These are phyloP conservation scores for Calonectria pauciramosa DNA, from an alignment of 2,329 filamentous ascomycete genomes.

Conservation along the genomic window DNA sequence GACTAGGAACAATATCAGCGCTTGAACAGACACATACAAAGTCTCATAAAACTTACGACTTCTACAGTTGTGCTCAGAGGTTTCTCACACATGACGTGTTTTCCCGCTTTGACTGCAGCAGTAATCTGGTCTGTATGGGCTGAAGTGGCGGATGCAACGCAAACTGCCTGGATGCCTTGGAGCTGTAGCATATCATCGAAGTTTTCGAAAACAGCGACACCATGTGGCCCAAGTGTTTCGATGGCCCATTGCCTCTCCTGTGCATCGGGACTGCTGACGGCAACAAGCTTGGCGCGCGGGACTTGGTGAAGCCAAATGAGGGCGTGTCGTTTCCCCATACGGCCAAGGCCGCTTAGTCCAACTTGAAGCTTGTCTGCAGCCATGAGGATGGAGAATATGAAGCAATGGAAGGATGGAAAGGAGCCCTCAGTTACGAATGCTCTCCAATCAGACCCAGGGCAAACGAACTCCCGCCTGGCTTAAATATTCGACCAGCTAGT, in stretches of 20 bases:
- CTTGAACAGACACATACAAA: too few species aligned
- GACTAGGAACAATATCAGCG: conserved; percentile 55
- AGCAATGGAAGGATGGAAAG: neutral
- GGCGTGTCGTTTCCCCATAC: neutral
- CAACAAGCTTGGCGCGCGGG: neutral
- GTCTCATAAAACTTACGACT: conserved; percentile 57
- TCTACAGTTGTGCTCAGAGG: conserved; percentile 56
- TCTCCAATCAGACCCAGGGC: too few species aligned
- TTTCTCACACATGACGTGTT: conserved; percentile 44
- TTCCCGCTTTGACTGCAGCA: conserved; percentile 34
- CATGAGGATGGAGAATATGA: neutral
- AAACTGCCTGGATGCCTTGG: conserved; percentile 32
- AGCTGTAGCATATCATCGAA: neutral
- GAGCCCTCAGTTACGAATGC: too few species aligned
- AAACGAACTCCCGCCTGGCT: neutral
- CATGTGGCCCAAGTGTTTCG: neutral
- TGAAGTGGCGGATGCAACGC: conserved; percentile 43
- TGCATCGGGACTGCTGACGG: neutral
- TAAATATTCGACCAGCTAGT: neutral
- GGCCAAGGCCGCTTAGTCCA: neutral
- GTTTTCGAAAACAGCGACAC: neutral
- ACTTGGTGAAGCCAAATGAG: neutral
- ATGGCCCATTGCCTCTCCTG: neutral
- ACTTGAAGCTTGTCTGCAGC: neutral
- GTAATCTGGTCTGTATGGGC: conserved; percentile 43